phyloP scores from a whole-genome alignment of 1,284 basidiomycete species.

The Mycena sp. region DNA sequence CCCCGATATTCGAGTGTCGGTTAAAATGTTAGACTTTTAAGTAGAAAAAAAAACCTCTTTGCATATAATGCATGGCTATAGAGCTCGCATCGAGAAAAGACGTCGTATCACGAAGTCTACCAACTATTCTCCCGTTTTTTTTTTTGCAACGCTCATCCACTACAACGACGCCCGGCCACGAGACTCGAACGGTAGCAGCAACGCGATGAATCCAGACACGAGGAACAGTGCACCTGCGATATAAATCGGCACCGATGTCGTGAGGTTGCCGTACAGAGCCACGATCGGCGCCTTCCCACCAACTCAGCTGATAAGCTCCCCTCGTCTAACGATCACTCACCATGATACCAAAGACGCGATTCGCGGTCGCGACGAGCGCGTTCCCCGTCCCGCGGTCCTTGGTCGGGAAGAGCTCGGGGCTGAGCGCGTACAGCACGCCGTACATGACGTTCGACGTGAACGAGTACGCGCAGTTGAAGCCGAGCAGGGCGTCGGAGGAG shows the following conservation, averaged over 20 bases:
- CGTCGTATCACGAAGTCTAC: too few relatives aligned
- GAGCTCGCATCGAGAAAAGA: too few relatives aligned
- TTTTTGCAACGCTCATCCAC: background rate
- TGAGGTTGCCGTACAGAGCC: slow-evolving; percentile 62
- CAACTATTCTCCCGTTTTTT: too few relatives aligned
- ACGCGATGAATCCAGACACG: slow-evolving; percentile 64
- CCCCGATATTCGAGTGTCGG: too few relatives aligned
- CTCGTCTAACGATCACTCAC: slow-evolving; percentile 46
- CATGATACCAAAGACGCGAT: slow-evolving; percentile 70
- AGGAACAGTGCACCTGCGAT: slow-evolving; percentile 75
- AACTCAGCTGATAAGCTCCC: background rate
- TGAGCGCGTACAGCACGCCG: slow-evolving; percentile 76
- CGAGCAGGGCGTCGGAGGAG: slow-evolving; percentile 71
- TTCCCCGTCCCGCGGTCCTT: slow-evolving; percentile 76
- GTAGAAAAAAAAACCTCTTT: too few relatives aligned
- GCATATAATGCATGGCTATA: too few relatives aligned
- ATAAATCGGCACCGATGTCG: slow-evolving; percentile 75
- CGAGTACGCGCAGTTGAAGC: slow-evolving; percentile 73
- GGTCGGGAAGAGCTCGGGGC: slow-evolving; percentile 79
- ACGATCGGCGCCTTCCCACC: slow-evolving; percentile 13
- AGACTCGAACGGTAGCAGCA: slow-evolving; percentile 79
- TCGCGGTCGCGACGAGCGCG: slow-evolving; percentile 63
- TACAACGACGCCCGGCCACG: slow-evolving; percentile 70
- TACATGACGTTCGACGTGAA: slow-evolving; percentile 82
- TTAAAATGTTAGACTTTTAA: too few relatives aligned